phyloP scores from a whole-genome alignment of 2,329 filamentous ascomycete species.

The Xylaria sp. region DNA sequence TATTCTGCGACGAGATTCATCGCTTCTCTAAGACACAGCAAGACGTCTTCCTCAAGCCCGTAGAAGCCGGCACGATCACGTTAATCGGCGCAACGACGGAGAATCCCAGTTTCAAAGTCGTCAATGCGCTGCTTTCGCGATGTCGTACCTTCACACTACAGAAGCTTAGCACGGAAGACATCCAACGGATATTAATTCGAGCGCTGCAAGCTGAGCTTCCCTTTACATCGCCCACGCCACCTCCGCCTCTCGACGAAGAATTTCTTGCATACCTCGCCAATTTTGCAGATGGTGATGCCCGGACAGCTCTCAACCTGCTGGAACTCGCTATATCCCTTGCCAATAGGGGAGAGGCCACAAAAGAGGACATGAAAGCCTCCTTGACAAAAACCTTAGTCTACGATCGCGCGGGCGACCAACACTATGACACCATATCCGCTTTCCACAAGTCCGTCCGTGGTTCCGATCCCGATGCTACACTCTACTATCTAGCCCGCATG shows the following conservation, averaged over 20 bases:
- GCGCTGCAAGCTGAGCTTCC: conserved; percentile 73
- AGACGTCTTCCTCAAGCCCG: conserved; percentile 92
- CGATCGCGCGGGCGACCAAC: conserved; percentile 93
- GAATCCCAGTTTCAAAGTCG: conserved; percentile 94
- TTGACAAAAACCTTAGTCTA: conserved; percentile 95
- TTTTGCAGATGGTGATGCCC: conserved; percentile 92
- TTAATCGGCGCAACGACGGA: conserved; percentile 96
- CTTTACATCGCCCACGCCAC: conserved; percentile 50
- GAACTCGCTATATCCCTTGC: conserved; percentile 88
- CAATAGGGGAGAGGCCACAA: conserved; percentile 71
- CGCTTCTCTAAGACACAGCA: conserved; percentile 92
- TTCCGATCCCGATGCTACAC: conserved; percentile 83
- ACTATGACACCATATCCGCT: conserved; percentile 97
- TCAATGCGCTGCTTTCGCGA: conserved; percentile 85
- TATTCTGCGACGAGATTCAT: conserved; percentile 98
- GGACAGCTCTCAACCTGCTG: conserved; percentile 91
- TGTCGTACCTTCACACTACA: conserved; percentile 91
- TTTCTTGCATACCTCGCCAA: conserved; percentile 83
- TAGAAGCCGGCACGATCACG: conserved; percentile 90
- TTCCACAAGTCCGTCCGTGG: conserved; percentile 97
- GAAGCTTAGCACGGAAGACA: conserved; percentile 77
- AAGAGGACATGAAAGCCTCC: conserved; percentile 80
- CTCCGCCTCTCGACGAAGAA: conserved; percentile 77
- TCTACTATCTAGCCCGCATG: conserved; percentile 98
- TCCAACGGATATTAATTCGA: conserved; percentile 79